Evolutionary conservation across 768 basidiomycete species (phyloP), one percentile per base, ranked within the genome.

Genomic region (Boletus sp.): DNA sequence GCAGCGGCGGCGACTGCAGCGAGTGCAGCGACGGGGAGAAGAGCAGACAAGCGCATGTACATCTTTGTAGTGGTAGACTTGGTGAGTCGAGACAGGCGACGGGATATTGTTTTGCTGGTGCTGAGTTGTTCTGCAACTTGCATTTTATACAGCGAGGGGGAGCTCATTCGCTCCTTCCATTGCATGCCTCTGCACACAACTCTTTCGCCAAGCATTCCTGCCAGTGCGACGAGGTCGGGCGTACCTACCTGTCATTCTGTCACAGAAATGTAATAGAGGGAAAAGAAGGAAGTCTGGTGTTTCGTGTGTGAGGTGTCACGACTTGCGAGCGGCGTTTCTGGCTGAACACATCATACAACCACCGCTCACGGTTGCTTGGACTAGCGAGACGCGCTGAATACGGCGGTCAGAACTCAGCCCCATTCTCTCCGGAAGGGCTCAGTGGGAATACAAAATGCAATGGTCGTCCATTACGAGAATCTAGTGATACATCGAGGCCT

Each of bases 101-200:
- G 19, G 9, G 11, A 19, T 23, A 23, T 2, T 39, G n/a, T 49
- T 57, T 39, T 34, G 17, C 33, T 45, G 47, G 35, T 34, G 39
- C n/a, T 41, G 37, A 49, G 21, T 0, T 4, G 9, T 13, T 46
- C 25, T 17, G 1, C 7, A 8, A 11, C 34, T 7, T 17, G 21
- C 5, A 25, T 32, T 54, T 59, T 59, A 59, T 59, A 61, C 30
- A 9, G 21, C 10, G 29, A 21, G n/a, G 30, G n/a, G 4, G 5
- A 7, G n/a, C 7, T 40, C 14, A 17, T 23, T 6, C 17, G 19
- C 46, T 25, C 40, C 13, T 39, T 7, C 10, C 8, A 0, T 17
- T 5, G 21, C 33, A 25, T 17, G 33, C 4, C 4, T 21, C 30
- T 21, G 19, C 7, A 29, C 27, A 41, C 38, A 35, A 39, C 39